These are phyloP conservation scores for Podila horticola DNA, from an alignment of 192 early-diverging fungal species.

Conservation along the genomic window DNA sequence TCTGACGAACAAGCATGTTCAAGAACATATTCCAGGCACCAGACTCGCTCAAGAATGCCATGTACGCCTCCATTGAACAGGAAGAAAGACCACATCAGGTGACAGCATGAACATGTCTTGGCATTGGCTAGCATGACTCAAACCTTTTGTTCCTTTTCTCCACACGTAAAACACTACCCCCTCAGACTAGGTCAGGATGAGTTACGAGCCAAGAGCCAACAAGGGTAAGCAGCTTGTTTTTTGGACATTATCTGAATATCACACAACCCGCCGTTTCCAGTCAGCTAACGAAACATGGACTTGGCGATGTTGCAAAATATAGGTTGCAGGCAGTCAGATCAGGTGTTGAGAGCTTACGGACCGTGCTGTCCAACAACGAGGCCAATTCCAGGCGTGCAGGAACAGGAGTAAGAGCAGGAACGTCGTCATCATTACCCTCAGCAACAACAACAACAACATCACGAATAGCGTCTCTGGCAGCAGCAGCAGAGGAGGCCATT, in stretches of 20 bases:
- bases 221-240: slow-evolving; percentile 21
- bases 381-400: neutral
- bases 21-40: slow-evolving; percentile 49
- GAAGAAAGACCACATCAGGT: no score
- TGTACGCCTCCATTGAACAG: slow-evolving; percentile 20
- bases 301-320: no score
- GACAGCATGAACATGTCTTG: neutral
- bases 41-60: slow-evolving; percentile 35
- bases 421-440: neutral
- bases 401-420: neutral
- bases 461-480: neutral
- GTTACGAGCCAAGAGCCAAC: slow-evolving; percentile 39
- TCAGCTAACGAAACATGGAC: neutral
- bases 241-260: neutral
- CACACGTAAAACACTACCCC: neutral
- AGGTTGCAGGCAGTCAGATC: slow-evolving; percentile 44
- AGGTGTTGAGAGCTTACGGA: slow-evolving; percentile 45
- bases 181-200: slow-evolving; percentile 44
- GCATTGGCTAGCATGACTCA: neutral
- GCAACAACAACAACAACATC: neutral
- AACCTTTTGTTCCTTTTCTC: neutral
- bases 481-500: neutral
- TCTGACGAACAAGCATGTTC: slow-evolving; percentile 20
- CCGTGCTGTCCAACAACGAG: slow-evolving; percentile 31
- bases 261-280: neutral